A percentile compares a stretch with the other conserved stretches of the same genome.
These are phyloP conservation scores for Knoxdaviesia capensis DNA, from an alignment of 2,329 filamentous ascomycete species.

Conservation along the genomic window DNA sequence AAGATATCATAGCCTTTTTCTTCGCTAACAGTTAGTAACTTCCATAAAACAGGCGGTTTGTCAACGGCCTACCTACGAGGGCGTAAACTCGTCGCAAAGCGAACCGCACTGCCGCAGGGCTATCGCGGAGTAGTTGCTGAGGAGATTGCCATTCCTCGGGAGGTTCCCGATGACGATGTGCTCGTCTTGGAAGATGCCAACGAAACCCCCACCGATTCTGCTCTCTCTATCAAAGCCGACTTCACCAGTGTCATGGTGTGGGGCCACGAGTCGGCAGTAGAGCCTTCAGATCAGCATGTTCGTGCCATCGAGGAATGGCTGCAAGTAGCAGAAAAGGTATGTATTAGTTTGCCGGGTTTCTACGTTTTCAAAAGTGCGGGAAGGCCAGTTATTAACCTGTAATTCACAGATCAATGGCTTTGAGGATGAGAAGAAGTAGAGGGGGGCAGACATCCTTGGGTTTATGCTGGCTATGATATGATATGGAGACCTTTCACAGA, in stretches of 20 bases:
- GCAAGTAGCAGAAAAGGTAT: slow-evolving; percentile 45
- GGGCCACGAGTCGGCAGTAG: slow-evolving; percentile 53
- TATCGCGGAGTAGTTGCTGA: slow-evolving; percentile 47
- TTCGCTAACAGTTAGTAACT: background rate
- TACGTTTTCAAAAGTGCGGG: background rate
- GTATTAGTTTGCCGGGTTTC: background rate
- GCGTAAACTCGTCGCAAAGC: slow-evolving; percentile 52
- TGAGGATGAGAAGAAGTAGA: too few relatives aligned
- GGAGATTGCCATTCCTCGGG: slow-evolving; percentile 9
- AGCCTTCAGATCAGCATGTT: slow-evolving; percentile 47
- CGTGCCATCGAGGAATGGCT: slow-evolving; percentile 70
- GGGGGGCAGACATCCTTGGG: too few relatives aligned
- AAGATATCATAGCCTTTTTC: slow-evolving; percentile 16
- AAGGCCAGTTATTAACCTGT: too few relatives aligned
- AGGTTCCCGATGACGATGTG: slow-evolving; percentile 11
- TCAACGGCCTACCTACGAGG: slow-evolving; percentile 55
- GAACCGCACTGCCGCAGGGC: slow-evolving; percentile 44
- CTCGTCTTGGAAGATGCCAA: slow-evolving; percentile 15
- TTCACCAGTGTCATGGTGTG: slow-evolving; percentile 70
- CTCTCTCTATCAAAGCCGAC: slow-evolving; percentile 25
- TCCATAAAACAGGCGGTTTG: slow-evolving; percentile 21
- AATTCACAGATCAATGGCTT: too few relatives aligned
- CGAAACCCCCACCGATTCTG: background rate
- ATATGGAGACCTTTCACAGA: too few relatives aligned
- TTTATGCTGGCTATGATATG: too few relatives aligned